Evolutionary conservation across 805 yeast genomes (phyloP).

Genomic region (Nakazawaea pomicola): DNA sequence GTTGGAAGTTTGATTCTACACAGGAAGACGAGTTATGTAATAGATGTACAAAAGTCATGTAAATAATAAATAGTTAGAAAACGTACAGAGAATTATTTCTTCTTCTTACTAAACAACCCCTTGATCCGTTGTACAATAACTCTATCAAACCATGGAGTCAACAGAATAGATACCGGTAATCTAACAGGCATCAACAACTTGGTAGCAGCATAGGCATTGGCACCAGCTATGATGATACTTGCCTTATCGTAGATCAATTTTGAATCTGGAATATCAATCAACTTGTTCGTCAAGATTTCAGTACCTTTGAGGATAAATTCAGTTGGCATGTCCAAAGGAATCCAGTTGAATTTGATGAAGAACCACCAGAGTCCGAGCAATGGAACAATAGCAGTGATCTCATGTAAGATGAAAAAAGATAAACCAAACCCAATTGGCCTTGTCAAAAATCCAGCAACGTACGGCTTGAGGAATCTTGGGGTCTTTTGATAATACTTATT

Average conservation of each 20-base stretch:
- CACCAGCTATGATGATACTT: constrained; percentile 27
- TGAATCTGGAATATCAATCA: constrained; percentile 9
- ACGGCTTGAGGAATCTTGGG: constrained; percentile 27
- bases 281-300: constrained; percentile 5
- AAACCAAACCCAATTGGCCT: constrained; percentile 34
- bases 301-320: constrained; percentile 27
- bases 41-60: constrained; percentile 43
- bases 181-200: constrained; percentile 26
- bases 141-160: constrained; percentile 31
- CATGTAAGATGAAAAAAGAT: constrained; percentile 46
- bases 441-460: constrained; percentile 23
- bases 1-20: constrained; percentile 76
- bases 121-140: constrained; percentile 26
- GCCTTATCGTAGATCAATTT: constrained; percentile 21
- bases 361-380: constrained; percentile 46
- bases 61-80: background rate
- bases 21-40: constrained; percentile 52
- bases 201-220: constrained; percentile 30
- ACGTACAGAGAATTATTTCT: background rate
- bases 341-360: constrained; percentile 35
- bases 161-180: constrained; percentile 21
- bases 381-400: constrained; percentile 49
- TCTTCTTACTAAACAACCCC: constrained; percentile 15
- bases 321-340: constrained; percentile 44
- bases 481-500: constrained; percentile 27